These are phyloP conservation scores for Dendrocalamus sinicus DNA, from an alignment of 176 grass and related monocot species.

Conservation along the genomic window DNA sequence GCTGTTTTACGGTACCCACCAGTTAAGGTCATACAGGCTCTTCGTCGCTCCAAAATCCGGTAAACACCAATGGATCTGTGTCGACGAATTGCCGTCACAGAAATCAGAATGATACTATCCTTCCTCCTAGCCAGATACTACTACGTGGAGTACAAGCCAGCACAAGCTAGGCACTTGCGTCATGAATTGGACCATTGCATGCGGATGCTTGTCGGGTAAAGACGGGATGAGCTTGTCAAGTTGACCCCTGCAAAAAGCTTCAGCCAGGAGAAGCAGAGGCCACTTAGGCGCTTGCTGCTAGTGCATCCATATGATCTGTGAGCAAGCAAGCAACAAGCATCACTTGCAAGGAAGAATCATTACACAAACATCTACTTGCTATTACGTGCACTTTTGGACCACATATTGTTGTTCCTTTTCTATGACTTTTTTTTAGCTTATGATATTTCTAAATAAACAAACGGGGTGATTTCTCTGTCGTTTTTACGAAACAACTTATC, in stretches of 20 bases:
- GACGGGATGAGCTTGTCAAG: not conserved
- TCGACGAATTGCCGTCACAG: too few species aligned
- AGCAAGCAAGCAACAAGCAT: slow-evolving; percentile 40
- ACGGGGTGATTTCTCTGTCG: accelerated
- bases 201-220: slow-evolving; percentile 2
- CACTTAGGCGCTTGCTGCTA: not conserved
- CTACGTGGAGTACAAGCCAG: not conserved
- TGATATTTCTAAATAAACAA: too few species aligned
- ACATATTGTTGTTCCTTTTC: not conserved
- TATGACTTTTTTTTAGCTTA: too few species aligned
- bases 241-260: slow-evolving; percentile 1
- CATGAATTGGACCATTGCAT: not conserved
- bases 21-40: not conserved
- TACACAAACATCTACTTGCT: not conserved
- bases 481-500: too few species aligned
- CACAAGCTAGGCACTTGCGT: not conserved
- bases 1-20: too few species aligned
- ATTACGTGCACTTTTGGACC: slow-evolving; percentile 34
- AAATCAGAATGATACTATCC: not conserved
- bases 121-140: not conserved
- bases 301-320: not conserved
- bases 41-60: not conserved
- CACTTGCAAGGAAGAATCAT: slow-evolving; percentile 46
- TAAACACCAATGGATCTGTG: not conserved
- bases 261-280: not conserved